Evolutionary conservation across 2,329 filamentous ascomycete genomes (phyloP).

Genomic region (Sporothrix luriei): DNA sequence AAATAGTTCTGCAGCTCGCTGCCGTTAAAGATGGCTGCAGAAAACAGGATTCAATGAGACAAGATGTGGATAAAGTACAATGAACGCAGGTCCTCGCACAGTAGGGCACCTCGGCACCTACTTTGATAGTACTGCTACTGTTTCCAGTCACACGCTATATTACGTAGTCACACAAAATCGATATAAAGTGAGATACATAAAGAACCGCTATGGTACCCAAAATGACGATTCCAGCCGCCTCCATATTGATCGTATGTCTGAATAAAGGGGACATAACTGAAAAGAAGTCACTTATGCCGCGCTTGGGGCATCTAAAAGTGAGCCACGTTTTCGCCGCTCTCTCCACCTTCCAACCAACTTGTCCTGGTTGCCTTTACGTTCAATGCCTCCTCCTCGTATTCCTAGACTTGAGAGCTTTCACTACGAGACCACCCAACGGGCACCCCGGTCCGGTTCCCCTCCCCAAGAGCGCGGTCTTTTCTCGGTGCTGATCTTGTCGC

Average conservation of each 20-base stretch:
- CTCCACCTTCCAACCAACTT: too few species aligned
- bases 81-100: neutral
- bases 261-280: too few species aligned
- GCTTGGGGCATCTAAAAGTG: too few species aligned
- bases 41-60: neutral
- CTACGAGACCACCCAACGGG: neutral
- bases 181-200: neutral
- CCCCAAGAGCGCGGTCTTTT: neutral
- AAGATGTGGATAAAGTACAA: neutral
- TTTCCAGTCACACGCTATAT: neutral
- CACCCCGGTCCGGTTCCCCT: conserved; percentile 3
- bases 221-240: neutral
- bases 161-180: conserved; percentile 10
- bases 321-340: too few species aligned
- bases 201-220: neutral
- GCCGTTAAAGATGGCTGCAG: neutral
- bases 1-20: neutral
- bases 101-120: too few species aligned
- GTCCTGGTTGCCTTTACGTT: too few species aligned
- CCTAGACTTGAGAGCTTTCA: neutral
- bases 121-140: too few species aligned
- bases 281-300: neutral
- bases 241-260: neutral
- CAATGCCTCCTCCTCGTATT: neutral
- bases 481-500: conserved; percentile 13